Evolutionary conservation across 805 yeast species (phyloP).

Genomic region (Isabelozyma heimii): DNA sequence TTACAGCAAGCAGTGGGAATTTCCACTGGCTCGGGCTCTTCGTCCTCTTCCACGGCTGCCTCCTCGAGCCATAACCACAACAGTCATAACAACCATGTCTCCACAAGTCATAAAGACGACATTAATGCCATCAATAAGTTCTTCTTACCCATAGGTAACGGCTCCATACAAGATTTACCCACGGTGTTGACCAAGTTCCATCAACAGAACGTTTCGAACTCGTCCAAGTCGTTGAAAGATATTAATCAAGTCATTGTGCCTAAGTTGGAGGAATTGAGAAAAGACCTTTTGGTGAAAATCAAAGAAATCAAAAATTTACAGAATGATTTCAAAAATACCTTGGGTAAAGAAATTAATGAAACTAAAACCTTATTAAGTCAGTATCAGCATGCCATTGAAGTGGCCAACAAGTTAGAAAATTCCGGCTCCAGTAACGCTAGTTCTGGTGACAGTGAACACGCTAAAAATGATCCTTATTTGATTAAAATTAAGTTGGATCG

Average conservation of each 20-base stretch:
- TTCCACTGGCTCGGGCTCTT: slow-evolving; percentile 7
- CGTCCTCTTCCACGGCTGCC: slow-evolving; percentile 1
- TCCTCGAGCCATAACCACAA: slow-evolving; percentile 4
- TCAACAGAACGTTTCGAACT: slow-evolving; percentile 35
- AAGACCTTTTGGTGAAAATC: slow-evolving; percentile 79
- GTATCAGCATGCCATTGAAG: slow-evolving; percentile 63
- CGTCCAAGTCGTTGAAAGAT: slow-evolving; percentile 47
- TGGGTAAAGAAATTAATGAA: slow-evolving; percentile 54
- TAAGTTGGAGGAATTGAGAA: slow-evolving; percentile 52
- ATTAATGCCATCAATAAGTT: slow-evolving; percentile 40
- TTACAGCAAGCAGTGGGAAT: slow-evolving; percentile 69
- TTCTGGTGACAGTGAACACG: slow-evolving; percentile 34
- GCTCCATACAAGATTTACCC: slow-evolving; percentile 80
- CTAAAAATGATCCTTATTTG: slow-evolving; percentile 80
- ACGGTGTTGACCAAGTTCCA: slow-evolving; percentile 54
- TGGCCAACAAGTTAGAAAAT: slow-evolving; percentile 45
- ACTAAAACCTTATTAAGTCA: slow-evolving; percentile 39
- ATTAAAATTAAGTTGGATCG: slow-evolving; percentile 69
- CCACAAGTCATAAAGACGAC: slow-evolving; percentile 22
- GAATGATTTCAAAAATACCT: slow-evolving; percentile 79
- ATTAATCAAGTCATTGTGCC: slow-evolving; percentile 49
- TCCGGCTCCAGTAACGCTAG: slow-evolving; percentile 8
- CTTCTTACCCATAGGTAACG: slow-evolving; percentile 71
- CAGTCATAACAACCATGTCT: slow-evolving; percentile 8
- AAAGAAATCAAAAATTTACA: slow-evolving; percentile 81